Evolutionary conservation across 2,329 filamentous ascomycete genomes (phyloP), one percentile per base, ranked within the genome.

Genomic region (Stagonosporopsis rhizophila): DNA sequence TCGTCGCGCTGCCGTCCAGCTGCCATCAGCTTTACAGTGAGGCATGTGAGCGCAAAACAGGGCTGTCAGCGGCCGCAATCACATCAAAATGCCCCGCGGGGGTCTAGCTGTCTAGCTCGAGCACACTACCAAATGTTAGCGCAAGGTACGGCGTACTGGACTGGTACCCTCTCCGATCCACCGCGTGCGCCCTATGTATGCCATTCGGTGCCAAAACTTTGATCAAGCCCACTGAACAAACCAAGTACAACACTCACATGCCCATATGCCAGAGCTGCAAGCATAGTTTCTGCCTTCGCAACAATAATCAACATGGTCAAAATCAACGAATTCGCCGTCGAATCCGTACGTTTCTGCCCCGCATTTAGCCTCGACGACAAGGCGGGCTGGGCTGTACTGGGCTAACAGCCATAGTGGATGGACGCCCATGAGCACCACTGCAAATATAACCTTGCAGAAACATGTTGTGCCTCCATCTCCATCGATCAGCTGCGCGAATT

Each of bases 381-480:
- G 56, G 37, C 56, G 35, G 44, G 42, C 62, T 66, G 46, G n/a
- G n/a, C n/a, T n/a, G n/a, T n/a, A n/a, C n/a, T n/a, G n/a, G n/a
- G n/a, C n/a, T n/a, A n/a, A 68, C 51, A 49, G 67, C 52, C 54
- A 15, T 41, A 85, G 82, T 85, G 83, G 82, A 84, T 85, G 82
- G 82, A 85, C 69, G 74, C 79, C 50, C 78, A 84, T 65, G 82
- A 85, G 62, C 78, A 75, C 1, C 77, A 76, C 25, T 79, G 79
- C 58, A 83, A 82, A 56, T 83, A 83, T 73, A 93, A 96, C 73
- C 84, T 94, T 44, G 89, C 90, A 54, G 90, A 94, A 75, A 94
- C 90, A 0, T 94, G 90, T 70, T 89, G 86, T 52, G 86, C 88
- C 2, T 91, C 89, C 3, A 80, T 94, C 20, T 92, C 90, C 0